Evolutionary conservation across 2,329 filamentous ascomycete genomes (phyloP), one percentile per base, ranked within the genome.

Genomic region (Aspergillus pseudoterreus): DNA sequence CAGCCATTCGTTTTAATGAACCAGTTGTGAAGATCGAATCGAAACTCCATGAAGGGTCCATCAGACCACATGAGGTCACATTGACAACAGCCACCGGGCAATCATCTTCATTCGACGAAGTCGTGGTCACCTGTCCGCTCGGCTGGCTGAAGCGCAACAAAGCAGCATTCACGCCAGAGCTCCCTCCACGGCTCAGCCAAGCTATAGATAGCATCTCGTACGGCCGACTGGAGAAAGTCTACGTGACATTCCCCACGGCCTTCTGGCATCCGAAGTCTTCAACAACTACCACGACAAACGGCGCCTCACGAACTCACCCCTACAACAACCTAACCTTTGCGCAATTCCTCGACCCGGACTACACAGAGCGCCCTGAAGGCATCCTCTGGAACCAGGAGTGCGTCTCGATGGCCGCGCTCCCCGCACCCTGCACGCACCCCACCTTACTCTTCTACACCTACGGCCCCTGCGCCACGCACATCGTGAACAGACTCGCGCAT

Each of bases 401-500:
- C 48, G 78, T 95, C 52, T 91, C 92, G 52, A 80, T 96, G 19
- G 85, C 87, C 39, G 83, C 85, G 2, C 77, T 95, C 2, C 78
- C 82, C 0, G 60, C 64, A 0, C 63, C 73, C 1, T 77, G 75
- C 46, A 79, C 85, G 0, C 90, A 95, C 53, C 87, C 91, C 6
- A 95, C 90, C 0, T 78, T 96, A 4, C 81, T 96, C 22, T 96
- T 95, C 78, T 96, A 78, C 63, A 68, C 72, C 43, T 73, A 77
- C 61, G 75, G 77, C 1, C 63, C 74, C 39, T 71, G 70, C 50
- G 68, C 71, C 24, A 63, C 67, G 10, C 56, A 75, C 43, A 63
- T 77, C 46, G 69, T 77, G 12, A 58, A 66, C 2, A 47, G 63
- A 15, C 61, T 75, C 22, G 56, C 63, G 5, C 39, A 55, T 17